Conservation (phyloP, 1,284 basidiomycete genomes). For the Ganoderma boninense region DNA sequence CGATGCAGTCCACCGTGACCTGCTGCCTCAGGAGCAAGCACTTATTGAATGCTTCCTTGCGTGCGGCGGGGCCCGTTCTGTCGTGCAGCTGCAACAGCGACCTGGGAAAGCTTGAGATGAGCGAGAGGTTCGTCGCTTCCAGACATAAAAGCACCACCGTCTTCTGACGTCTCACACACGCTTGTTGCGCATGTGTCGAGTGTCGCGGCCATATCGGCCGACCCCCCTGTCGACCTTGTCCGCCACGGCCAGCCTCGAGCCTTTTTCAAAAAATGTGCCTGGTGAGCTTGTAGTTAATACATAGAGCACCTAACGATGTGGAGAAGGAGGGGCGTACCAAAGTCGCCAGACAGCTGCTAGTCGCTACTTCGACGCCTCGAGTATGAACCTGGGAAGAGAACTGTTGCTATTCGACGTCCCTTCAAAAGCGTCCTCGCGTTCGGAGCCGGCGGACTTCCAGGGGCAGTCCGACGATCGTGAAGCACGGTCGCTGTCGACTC, state of each 20-base stretch:
- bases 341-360: background rate
- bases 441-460: conserved; percentile 3
- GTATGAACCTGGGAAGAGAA: background rate
- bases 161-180: background rate
- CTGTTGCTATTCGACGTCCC: background rate
- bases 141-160: background rate
- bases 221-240: background rate
- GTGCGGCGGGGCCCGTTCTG: background rate
- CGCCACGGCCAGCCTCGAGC: background rate
- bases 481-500: background rate
- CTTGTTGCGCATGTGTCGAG: background rate
- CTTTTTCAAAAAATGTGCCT: background rate
- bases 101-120: background rate
- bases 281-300: background rate
- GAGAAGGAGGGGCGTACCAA: background rate
- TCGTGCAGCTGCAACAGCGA: background rate
- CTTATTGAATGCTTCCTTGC: background rate
- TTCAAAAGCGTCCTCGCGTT: background rate
- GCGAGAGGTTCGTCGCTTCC: background rate
- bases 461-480: background rate
- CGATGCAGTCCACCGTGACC: background rate
- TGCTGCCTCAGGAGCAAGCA: background rate
- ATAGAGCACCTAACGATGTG: background rate
- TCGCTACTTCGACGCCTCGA: background rate
- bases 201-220: background rate